A percentile compares a stretch with the other conserved stretches of the same genome.
Evolutionary conservation across 2,329 filamentous ascomycete genomes (phyloP).

Genomic region (Chrysoporthe cubensis): DNA sequence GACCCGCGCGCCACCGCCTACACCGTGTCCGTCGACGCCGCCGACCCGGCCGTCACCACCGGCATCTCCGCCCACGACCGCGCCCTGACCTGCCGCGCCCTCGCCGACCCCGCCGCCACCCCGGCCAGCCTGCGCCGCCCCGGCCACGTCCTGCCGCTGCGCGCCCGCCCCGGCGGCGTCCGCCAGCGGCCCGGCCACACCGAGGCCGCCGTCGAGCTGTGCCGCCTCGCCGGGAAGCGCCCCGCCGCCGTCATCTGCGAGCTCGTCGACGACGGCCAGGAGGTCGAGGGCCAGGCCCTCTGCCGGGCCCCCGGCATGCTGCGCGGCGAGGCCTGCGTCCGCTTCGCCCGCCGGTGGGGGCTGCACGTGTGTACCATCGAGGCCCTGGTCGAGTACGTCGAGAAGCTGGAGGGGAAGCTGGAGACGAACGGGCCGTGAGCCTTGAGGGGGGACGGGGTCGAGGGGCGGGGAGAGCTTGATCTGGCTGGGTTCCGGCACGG

Average conservation of each 20-base stretch:
- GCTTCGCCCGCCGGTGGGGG: conserved; percentile 86
- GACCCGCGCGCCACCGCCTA: conserved; percentile 93
- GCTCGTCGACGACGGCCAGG: conserved; percentile 83
- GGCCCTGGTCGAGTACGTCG: conserved; percentile 79
- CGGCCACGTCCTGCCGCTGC: conserved; percentile 87
- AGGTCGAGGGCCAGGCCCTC: conserved; percentile 69
- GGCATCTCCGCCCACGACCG: conserved; percentile 91
- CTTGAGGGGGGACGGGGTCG: neutral
- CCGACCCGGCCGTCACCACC: conserved; percentile 74
- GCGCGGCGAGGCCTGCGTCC: conserved; percentile 83
- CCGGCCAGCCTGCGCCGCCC: conserved; percentile 74
- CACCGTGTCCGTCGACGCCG: conserved; percentile 84
- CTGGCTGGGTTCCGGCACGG: neutral
- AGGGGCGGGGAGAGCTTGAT: neutral
- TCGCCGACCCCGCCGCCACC: conserved; percentile 68
- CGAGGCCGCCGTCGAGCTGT: conserved; percentile 91
- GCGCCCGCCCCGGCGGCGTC: conserved; percentile 79
- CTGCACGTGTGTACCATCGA: conserved; percentile 96
- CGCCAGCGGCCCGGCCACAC: conserved; percentile 83
- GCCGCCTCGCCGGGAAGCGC: conserved; percentile 77
- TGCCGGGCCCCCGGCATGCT: conserved; percentile 81
- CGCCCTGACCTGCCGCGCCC: conserved; percentile 75
- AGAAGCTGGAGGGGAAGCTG: conserved; percentile 71
- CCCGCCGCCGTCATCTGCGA: conserved; percentile 86
- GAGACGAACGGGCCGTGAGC: conserved; percentile 45